Base-by-base conservation (phyloP, 306 rosid genomes). In the Myrica gale region DNA sequence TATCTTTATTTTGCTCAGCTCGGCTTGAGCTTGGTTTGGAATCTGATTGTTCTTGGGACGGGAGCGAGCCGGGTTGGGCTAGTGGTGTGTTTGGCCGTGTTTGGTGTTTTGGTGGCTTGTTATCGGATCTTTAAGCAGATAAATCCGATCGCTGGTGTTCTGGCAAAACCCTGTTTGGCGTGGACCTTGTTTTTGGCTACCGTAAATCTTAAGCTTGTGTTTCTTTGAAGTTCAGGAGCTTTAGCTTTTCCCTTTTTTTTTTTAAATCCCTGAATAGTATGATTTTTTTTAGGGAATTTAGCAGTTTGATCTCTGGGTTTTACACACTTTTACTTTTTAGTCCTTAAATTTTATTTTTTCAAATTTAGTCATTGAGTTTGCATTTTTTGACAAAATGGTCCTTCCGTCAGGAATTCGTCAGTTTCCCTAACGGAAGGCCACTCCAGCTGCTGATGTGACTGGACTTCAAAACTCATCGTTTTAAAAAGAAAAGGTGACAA, bases 151-250 rank as follows among this genome's bases (percentile, higher is more conserved):
- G 89, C 94, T 0, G 71, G 78, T 44, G 81, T 77, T 70, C 76
- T 92, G 57, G 47, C 76, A 4, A 89, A 83, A 79, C 92, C 94
- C 5, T 86, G 88, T 78, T 69, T 92, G 78, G 92, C 87, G 0
- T 90, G 80, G 83, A 75, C 74, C 26, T 92, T 85, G 23, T 86
- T 90, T 74, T 81, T 90, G 32, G 83, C 79, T n/a, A 39, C 86
- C 62, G 88, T 87, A 57, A 90, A 89, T 84, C 80, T 92, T 5
- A 89, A 82, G 68, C 89, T 91, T 2, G 51, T 76, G 72, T 86
- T 57, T 71, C 19, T 68, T n/a, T 88, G 71, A 73, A n/a, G 2
- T 26, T 23, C 55, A 5, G 9, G 2, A 17, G 20, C 0, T 1
- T 8, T 17, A 2, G 20, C 0, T 1, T 8, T 17, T 7, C 4